These are phyloP conservation scores for Eucommia ulmoides DNA, from an alignment of 257 asterid genomes.

Conservation along the genomic window DNA sequence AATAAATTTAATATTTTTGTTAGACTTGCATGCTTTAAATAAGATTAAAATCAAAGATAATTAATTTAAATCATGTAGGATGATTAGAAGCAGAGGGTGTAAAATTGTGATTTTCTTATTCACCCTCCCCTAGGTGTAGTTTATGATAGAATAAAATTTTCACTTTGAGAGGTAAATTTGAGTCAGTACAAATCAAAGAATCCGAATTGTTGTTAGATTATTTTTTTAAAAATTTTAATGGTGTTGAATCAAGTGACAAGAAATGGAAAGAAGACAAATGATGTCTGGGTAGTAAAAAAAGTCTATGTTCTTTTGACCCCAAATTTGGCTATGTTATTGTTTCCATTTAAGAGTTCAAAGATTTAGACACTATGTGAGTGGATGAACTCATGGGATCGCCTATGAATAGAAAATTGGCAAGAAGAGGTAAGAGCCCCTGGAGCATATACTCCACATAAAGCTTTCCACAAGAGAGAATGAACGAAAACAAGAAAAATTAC, in stretches of 20 bases:
- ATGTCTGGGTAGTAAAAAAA: not conserved
- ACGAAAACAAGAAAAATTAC: not conserved
- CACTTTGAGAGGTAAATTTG: slow-evolving; percentile 5
- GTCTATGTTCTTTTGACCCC: not conserved
- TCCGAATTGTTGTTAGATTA: not conserved
- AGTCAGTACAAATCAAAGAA: not conserved
- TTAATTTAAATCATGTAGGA: no score
- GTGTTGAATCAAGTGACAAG: slow-evolving; percentile 3
- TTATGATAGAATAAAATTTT: no score
- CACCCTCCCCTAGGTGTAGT: no score
- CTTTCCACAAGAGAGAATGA: not conserved
- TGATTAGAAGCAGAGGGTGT: no score
- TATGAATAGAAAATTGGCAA: not conserved
- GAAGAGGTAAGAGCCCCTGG: not conserved
- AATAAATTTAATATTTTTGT: no score
- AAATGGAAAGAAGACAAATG: not conserved
- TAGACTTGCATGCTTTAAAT: no score
- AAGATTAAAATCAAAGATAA: no score
- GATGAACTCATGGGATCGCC: slow-evolving; percentile 3
- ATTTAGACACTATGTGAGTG: not conserved
- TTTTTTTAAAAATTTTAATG: not conserved
- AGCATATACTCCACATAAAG: not conserved
- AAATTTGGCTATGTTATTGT: not conserved
- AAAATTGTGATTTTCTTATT: no score
- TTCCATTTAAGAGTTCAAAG: slow-evolving; percentile 1